These are phyloP conservation scores for Oxytropis ochrocephala DNA, from an alignment of 306 rosid genomes.

Conservation along the genomic window DNA sequence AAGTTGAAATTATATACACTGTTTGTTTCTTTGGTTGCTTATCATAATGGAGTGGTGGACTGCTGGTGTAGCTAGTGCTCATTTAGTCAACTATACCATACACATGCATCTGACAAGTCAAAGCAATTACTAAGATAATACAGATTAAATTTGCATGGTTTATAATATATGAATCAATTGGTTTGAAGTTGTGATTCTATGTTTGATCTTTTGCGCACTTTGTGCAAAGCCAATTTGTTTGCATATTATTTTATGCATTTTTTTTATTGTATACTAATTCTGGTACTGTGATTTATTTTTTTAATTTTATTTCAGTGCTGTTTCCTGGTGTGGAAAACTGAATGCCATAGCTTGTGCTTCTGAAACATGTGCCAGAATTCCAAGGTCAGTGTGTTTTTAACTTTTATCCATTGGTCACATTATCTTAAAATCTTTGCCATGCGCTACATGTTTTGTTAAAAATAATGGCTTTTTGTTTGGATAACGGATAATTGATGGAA, in stretches of 20 bases:
- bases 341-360: constrained; percentile 98
- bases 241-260: background rate
- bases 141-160: background rate
- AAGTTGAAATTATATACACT: background rate
- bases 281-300: background rate
- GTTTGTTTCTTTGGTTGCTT: background rate
- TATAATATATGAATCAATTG: background rate
- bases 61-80: background rate
- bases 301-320: constrained; percentile 48
- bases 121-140: background rate
- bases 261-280: background rate
- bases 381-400: constrained; percentile 50
- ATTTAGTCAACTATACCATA: background rate
- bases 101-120: background rate
- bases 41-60: background rate
- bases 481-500: background rate
- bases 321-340: constrained; percentile 93
- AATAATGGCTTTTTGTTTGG: background rate
- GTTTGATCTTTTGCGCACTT: constrained; percentile 1
- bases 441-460: background rate
- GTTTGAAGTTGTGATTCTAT: background rate
- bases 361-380: constrained; percentile 91
- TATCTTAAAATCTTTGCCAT: background rate
- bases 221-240: background rate
- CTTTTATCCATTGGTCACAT: background rate